Conservation (phyloP, 495 filamentous ascomycete genomes). For the Amphirosellinia nigrospora region DNA sequence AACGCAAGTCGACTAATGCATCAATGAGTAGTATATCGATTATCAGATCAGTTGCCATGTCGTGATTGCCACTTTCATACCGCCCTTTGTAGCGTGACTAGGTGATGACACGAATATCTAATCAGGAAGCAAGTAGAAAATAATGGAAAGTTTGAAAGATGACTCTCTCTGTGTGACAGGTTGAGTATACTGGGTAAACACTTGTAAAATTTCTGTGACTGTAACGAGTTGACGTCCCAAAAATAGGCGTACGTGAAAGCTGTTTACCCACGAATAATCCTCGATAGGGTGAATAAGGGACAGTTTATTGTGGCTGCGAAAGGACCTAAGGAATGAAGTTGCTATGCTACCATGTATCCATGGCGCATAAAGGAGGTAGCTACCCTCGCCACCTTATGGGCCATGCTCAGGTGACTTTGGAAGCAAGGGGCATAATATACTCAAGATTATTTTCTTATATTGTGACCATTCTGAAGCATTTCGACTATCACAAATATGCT, state of each 20-base stretch:
- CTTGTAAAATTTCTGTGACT: background rate
- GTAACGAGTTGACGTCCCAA: background rate
- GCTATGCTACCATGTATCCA: background rate
- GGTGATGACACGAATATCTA: background rate
- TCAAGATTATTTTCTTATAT: background rate
- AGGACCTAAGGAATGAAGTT: background rate
- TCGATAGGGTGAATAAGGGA: no score
- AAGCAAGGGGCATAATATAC: background rate
- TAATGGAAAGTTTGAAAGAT: background rate
- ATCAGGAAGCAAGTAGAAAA: background rate
- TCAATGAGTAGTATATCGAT: no score
- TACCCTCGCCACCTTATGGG: background rate
- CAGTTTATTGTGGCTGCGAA: background rate
- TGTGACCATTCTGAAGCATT: background rate
- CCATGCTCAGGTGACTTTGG: background rate
- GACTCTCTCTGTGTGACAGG: background rate
- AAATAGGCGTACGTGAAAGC: background rate
- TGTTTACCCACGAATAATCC: background rate
- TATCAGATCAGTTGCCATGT: background rate
- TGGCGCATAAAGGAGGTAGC: background rate
- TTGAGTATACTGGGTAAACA: background rate
- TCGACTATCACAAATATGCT: background rate
- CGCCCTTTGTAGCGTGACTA: background rate
- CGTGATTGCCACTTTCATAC: background rate
- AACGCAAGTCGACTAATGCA: background rate